A percentile compares a stretch with the other conserved stretches of the same genome.
Conservation (phyloP, 805 yeast genomes). For the Yamadazyma akitaensis region DNA sequence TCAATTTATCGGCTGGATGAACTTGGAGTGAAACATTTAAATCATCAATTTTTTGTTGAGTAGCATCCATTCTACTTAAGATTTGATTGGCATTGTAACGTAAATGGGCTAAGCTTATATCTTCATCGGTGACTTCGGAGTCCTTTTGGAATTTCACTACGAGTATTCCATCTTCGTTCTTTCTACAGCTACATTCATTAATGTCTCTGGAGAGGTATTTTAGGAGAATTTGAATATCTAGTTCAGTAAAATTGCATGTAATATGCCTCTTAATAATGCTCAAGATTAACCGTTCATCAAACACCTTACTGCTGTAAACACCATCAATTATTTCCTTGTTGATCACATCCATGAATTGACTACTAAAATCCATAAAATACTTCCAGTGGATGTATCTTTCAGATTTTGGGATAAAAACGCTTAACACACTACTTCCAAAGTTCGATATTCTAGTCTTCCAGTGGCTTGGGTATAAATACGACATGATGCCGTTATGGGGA, state of each 20-base stretch:
- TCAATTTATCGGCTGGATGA: slow-evolving; percentile 10
- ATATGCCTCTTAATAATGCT: slow-evolving; percentile 3
- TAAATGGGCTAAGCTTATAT: slow-evolving; percentile 28
- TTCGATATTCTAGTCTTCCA: slow-evolving; percentile 4
- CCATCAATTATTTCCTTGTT: slow-evolving; percentile 4
- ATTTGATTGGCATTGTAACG: slow-evolving; percentile 20
- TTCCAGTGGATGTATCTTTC: slow-evolving; percentile 12
- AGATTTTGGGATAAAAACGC: background rate
- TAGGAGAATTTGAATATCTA: slow-evolving; percentile 27
- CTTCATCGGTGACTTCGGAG: slow-evolving; percentile 23
- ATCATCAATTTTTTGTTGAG: slow-evolving; percentile 13
- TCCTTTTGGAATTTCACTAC: slow-evolving; percentile 20
- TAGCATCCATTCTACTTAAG: slow-evolving; percentile 16
- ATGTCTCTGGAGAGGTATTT: slow-evolving; percentile 26
- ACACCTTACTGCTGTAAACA: slow-evolving; percentile 9
- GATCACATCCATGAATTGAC: slow-evolving; percentile 2
- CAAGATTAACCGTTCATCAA: slow-evolving; percentile 6
- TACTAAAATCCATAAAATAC: slow-evolving; percentile 3
- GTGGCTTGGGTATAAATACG: slow-evolving; percentile 8
- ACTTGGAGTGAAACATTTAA: slow-evolving; percentile 17
- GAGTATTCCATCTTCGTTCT: slow-evolving; percentile 13
- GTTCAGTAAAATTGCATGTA: slow-evolving; percentile 2
- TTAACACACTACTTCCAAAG: background rate
- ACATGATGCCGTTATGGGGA: slow-evolving; percentile 3
- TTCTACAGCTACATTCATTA: slow-evolving; percentile 10